These are phyloP conservation scores for Rosa multiflora DNA, from an alignment of 306 rosid genomes.

Conservation along the genomic window DNA sequence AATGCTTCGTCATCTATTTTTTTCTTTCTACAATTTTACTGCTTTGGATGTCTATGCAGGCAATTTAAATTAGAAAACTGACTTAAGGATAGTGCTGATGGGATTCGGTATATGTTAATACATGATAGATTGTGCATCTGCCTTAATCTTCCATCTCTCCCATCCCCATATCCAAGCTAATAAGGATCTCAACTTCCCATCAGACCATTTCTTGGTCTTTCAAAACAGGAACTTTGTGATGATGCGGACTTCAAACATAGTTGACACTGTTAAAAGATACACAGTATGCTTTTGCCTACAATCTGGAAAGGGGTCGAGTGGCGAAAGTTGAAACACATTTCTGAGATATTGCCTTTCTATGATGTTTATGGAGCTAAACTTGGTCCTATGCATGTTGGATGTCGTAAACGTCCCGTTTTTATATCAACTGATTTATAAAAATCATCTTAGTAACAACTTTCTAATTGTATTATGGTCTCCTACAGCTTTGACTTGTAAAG, in stretches of 20 bases:
- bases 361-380: neutral
- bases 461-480: no score
- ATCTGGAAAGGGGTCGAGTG: neutral
- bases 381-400: neutral
- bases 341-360: neutral
- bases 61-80: no score
- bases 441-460: neutral
- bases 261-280: neutral
- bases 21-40: no score
- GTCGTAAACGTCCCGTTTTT: neutral
- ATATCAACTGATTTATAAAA: slow-evolving; percentile 2
- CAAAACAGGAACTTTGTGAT: neutral
- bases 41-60: no score
- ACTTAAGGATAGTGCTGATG: no score
- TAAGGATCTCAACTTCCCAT: neutral
- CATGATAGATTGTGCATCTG: no score
- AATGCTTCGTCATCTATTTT: no score
- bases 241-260: neutral
- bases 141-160: no score
- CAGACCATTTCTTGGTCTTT: neutral
- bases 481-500: neutral
- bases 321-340: neutral
- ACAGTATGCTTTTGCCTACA: neutral
- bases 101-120: no score
- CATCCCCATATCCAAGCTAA: no score